These are phyloP conservation scores for Saccharomycodes ludwigii DNA, from an alignment of 805 yeast genomes.

Conservation along the genomic window DNA sequence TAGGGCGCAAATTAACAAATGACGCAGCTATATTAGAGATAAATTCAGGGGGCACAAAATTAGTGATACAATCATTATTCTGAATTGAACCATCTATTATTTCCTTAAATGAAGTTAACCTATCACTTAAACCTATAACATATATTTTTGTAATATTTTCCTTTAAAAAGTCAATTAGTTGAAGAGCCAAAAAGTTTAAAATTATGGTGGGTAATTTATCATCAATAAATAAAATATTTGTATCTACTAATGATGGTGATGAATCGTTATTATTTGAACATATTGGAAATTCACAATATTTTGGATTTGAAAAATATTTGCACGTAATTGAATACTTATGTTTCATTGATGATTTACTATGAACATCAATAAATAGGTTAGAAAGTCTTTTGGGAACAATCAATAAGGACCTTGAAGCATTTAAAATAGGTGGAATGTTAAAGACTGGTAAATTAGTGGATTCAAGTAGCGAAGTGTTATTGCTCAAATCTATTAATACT, in stretches of 20 bases:
- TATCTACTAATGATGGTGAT: slow-evolving; percentile 2
- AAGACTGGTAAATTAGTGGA: slow-evolving; percentile 5
- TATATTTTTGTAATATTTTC: neutral
- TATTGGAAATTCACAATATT: too few species aligned
- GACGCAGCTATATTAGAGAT: slow-evolving; percentile 46
- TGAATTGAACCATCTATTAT: slow-evolving; percentile 14
- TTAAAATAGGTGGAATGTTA: neutral
- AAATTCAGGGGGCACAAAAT: slow-evolving; percentile 47
- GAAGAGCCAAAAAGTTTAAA: neutral
- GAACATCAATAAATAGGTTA: slow-evolving; percentile 8
- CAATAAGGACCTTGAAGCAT: neutral
- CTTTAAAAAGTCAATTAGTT: neutral
- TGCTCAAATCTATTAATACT: slow-evolving; percentile 4
- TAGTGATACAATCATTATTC: slow-evolving; percentile 14
- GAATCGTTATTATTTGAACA: slow-evolving; percentile 2
- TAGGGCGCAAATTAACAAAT: slow-evolving; percentile 22
- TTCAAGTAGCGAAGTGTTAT: slow-evolving; percentile 6
- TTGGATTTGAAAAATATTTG: too few species aligned
- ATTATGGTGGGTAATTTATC: slow-evolving; percentile 6
- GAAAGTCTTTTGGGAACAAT: neutral
- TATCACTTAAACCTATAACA: neutral
- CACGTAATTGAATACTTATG: too few species aligned
- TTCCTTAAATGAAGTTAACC: slow-evolving; percentile 5
- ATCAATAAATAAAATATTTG: slow-evolving; percentile 3
- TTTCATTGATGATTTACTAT: slow-evolving; percentile 11